Evolutionary conservation across 805 yeast species (phyloP).

Genomic region (Wickerhamiella galacta): DNA sequence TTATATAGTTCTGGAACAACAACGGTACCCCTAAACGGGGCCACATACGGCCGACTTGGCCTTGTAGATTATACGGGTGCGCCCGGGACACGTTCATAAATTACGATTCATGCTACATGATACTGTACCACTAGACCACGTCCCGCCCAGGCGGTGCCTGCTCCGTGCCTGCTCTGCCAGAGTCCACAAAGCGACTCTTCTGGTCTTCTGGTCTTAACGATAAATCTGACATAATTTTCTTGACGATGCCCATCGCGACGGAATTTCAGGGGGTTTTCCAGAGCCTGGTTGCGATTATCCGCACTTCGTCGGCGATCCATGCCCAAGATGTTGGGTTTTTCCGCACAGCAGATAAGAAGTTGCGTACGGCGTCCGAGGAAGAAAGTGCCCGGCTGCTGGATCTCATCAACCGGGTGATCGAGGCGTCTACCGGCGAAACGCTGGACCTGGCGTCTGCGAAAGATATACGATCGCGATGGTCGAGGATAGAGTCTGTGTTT

Average conservation of each 20-base stretch:
- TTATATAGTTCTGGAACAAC: too few relatives aligned
- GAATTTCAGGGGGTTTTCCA: conserved; percentile 23
- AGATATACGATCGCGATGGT: conserved; percentile 39
- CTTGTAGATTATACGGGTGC: too few relatives aligned
- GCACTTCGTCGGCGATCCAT: conserved; percentile 53
- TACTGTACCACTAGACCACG: too few relatives aligned
- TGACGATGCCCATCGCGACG: conserved; percentile 11
- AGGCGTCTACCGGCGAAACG: conserved; percentile 16
- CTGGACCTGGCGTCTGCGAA: conserved; percentile 27
- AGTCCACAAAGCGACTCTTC: too few relatives aligned
- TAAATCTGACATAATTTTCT: conserved; percentile 3
- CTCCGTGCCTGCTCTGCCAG: too few relatives aligned
- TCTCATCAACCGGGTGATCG: conserved; percentile 17
- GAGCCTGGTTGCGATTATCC: conserved; percentile 36
- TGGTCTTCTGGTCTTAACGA: too few relatives aligned
- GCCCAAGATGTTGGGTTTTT: conserved; percentile 71
- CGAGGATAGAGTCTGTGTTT: conserved; percentile 38
- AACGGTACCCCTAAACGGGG: too few relatives aligned
- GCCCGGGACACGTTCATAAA: too few relatives aligned
- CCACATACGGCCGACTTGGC: too few relatives aligned
- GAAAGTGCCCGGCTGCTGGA: conserved; percentile 18
- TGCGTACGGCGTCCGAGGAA: conserved; percentile 27
- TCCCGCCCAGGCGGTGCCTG: neutral
- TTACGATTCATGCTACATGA: too few relatives aligned
- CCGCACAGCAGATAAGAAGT: conserved; percentile 37